Conservation (phyloP, 345 rosid species). For the Aquilaria sinensis region DNA sequence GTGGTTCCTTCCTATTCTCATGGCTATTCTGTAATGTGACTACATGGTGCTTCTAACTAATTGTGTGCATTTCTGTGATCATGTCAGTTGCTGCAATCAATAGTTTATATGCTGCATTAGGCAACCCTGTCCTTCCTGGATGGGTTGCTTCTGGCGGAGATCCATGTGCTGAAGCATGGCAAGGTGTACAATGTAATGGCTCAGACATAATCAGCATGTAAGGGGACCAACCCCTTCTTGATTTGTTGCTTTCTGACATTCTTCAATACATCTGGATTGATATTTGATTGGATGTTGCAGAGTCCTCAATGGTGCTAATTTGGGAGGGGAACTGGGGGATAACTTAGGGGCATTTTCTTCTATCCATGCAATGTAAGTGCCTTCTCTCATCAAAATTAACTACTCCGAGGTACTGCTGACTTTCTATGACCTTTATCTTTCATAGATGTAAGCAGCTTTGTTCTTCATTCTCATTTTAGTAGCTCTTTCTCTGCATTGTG, state of each 20-base stretch:
- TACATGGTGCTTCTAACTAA: slow-evolving; percentile 20
- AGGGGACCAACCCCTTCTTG: slow-evolving; percentile 4
- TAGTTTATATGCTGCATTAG: slow-evolving; percentile 61
- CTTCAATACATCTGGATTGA: slow-evolving; percentile 4
- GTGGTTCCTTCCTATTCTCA: not conserved
- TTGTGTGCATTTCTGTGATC: slow-evolving; percentile 35
- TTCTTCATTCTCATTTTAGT: too few species aligned
- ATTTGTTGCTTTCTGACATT: not conserved
- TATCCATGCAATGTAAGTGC: slow-evolving; percentile 69
- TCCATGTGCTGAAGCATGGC: slow-evolving; percentile 92
- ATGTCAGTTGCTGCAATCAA: slow-evolving; percentile 81
- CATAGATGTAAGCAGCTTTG: too few species aligned
- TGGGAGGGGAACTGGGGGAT: slow-evolving; percentile 89
- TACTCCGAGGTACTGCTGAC: too few species aligned
- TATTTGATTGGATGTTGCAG: slow-evolving; percentile 27
- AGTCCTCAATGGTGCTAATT: slow-evolving; percentile 77
- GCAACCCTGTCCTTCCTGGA: slow-evolving; percentile 77
- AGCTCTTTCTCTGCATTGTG: too few species aligned
- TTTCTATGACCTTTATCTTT: too few species aligned
- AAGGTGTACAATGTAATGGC: slow-evolving; percentile 72
- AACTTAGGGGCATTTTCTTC: slow-evolving; percentile 59
- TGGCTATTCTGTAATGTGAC: not conserved
- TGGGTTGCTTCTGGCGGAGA: slow-evolving; percentile 95
- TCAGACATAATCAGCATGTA: slow-evolving; percentile 32
- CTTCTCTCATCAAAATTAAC: not conserved